Evolutionary conservation across 169 alveolate species (phyloP).

Genomic region (Babesia bovis): DNA sequence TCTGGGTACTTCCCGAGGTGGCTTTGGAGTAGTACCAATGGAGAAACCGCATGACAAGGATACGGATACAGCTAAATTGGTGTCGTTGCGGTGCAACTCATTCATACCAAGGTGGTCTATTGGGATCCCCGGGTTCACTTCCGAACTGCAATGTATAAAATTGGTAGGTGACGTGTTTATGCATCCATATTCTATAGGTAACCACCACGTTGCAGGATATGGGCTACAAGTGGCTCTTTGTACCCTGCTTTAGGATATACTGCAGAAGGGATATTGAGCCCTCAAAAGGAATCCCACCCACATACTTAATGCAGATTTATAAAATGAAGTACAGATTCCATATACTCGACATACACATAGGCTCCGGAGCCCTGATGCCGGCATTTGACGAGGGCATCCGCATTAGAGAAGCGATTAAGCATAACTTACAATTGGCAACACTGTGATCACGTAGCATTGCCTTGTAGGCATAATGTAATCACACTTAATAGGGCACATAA

Average conservation of each 20-base stretch:
- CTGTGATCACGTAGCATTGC: neutral
- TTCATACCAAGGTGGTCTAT: slow-evolving; percentile 36
- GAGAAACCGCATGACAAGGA: slow-evolving; percentile 15
- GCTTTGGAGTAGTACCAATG: neutral
- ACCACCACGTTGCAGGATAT: slow-evolving; percentile 5
- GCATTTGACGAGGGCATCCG: slow-evolving; percentile 6
- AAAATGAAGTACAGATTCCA: slow-evolving; percentile 45
- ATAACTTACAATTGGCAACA: neutral
- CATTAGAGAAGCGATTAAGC: neutral
- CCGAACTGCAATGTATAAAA: slow-evolving; percentile 48
- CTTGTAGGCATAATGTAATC: too few species aligned
- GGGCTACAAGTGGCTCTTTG: slow-evolving; percentile 51
- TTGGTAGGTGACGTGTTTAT: slow-evolving; percentile 2
- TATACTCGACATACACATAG: slow-evolving; percentile 40
- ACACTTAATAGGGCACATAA: neutral
- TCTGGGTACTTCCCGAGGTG: neutral
- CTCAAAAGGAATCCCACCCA: neutral
- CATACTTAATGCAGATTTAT: slow-evolving; percentile 44
- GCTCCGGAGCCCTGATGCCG: slow-evolving; percentile 29
- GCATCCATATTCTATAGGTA: slow-evolving; percentile 4
- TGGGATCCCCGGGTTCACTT: slow-evolving; percentile 40
- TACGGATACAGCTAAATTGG: slow-evolving; percentile 14
- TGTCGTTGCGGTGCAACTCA: slow-evolving; percentile 16
- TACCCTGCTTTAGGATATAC: slow-evolving; percentile 30
- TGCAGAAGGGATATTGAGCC: neutral